Evolutionary conservation across 768 basidiomycete genomes (phyloP).

Genomic region (Hygrophorus pudorinus): DNA sequence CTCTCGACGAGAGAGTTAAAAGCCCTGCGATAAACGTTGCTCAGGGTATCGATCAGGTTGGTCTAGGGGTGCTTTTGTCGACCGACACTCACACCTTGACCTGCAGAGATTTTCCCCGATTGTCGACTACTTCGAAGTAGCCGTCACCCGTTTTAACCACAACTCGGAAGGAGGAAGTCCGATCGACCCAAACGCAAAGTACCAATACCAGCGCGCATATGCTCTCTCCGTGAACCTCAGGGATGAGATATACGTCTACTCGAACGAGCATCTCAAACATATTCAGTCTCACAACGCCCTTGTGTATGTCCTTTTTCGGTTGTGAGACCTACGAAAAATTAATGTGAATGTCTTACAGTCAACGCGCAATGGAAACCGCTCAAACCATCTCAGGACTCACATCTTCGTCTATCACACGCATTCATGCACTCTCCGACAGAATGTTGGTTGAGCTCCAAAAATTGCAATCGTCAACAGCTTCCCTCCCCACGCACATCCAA

Average conservation of each 20-base stretch:
- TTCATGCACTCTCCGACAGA: slow-evolving; percentile 51
- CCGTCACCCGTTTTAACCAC: slow-evolving; percentile 38
- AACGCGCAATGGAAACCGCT: slow-evolving; percentile 62
- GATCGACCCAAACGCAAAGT: slow-evolving; percentile 49
- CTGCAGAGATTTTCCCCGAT: slow-evolving; percentile 60
- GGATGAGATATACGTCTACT: slow-evolving; percentile 54
- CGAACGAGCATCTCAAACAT: slow-evolving; percentile 62
- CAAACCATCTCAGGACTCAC: slow-evolving; percentile 51
- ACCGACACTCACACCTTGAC: slow-evolving; percentile 7
- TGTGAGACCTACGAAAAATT: slow-evolving; percentile 2
- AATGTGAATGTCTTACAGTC: slow-evolving; percentile 26
- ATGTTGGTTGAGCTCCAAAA: slow-evolving; percentile 62
- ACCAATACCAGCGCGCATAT: slow-evolving; percentile 70
- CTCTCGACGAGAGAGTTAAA: slow-evolving; percentile 55
- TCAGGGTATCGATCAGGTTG: slow-evolving; percentile 64
- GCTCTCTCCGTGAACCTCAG: slow-evolving; percentile 54
- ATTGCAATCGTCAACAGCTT: slow-evolving; percentile 47
- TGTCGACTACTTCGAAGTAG: slow-evolving; percentile 59
- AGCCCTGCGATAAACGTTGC: slow-evolving; percentile 53
- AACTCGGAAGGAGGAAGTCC: slow-evolving; percentile 38
- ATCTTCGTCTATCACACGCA: slow-evolving; percentile 43
- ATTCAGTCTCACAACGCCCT: slow-evolving; percentile 55
- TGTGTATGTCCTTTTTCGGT: slow-evolving; percentile 35
- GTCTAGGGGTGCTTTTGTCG: slow-evolving; percentile 14
- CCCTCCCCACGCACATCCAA: slow-evolving; percentile 37